These are phyloP conservation scores for Coemansia sp. DNA, from an alignment of 192 early-diverging fungal species.

Conservation along the genomic window DNA sequence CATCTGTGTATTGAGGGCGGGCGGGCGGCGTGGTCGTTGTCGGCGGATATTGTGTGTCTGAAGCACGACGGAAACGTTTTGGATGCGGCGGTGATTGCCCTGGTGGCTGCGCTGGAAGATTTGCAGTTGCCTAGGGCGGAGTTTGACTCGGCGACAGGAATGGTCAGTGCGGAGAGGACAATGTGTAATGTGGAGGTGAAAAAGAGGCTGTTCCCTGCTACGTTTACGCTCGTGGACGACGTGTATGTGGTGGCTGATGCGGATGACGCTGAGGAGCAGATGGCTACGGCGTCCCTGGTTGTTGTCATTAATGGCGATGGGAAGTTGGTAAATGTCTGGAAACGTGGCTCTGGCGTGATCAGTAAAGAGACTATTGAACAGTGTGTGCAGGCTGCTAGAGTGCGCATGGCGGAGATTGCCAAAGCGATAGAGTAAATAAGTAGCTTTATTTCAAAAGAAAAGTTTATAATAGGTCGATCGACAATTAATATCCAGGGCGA, in stretches of 20 bases:
- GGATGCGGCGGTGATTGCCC: conserved; percentile 80
- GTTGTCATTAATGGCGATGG: conserved; percentile 30
- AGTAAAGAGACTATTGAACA: conserved; percentile 21
- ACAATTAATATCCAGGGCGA: neutral
- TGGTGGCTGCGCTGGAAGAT: conserved; percentile 76
- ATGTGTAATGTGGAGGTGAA: conserved; percentile 11
- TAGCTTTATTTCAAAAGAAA: neutral
- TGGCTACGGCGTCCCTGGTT: conserved; percentile 26
- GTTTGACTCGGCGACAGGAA: conserved; percentile 65
- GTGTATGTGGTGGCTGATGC: conserved; percentile 48
- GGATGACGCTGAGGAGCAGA: conserved; percentile 45
- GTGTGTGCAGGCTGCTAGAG: conserved; percentile 22
- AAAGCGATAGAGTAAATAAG: neutral
- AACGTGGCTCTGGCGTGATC: conserved; percentile 35
- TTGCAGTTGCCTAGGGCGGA: conserved; percentile 71
- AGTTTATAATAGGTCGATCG: neutral
- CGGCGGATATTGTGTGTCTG: conserved; percentile 87
- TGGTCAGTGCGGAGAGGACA: conserved; percentile 58
- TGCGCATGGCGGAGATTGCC: conserved; percentile 13
- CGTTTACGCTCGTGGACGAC: conserved; percentile 42
- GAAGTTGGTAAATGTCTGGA: conserved; percentile 46
- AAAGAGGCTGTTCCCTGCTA: conserved; percentile 32
- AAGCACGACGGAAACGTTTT: conserved; percentile 89
- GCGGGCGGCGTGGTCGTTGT: conserved; percentile 82
- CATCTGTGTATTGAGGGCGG: conserved; percentile 77